A percentile compares a stretch with the other conserved stretches of the same genome.
phyloP scores from a whole-genome alignment of 768 basidiomycete genomes.

The Cystobasidium ongulense region DNA sequence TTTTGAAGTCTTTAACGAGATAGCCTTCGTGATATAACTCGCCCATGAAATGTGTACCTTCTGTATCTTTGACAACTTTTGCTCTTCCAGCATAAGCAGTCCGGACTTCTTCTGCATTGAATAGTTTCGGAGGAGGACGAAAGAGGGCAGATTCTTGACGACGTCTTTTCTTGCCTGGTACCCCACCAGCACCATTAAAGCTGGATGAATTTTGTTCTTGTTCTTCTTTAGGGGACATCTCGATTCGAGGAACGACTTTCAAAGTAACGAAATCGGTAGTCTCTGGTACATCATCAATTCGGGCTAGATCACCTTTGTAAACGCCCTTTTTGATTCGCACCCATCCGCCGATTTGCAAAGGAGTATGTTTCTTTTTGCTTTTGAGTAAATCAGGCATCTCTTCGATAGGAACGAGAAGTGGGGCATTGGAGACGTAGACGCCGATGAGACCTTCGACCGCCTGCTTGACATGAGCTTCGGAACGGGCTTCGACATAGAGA shows the following conservation, averaged over 20 bases:
- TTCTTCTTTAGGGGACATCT: conserved; percentile 82
- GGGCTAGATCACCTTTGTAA: conserved; percentile 88
- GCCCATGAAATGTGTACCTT: conserved; percentile 69
- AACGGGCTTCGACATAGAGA: conserved; percentile 92
- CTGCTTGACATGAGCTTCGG: conserved; percentile 70
- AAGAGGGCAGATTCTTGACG: conserved; percentile 49
- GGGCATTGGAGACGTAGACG: conserved; percentile 55
- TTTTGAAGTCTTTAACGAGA: conserved; percentile 88
- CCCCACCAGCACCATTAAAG: conserved; percentile 48
- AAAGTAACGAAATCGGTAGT: conserved; percentile 86
- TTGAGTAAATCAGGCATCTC: conserved; percentile 95
- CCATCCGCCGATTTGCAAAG: conserved; percentile 80
- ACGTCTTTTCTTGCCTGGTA: conserved; percentile 69
- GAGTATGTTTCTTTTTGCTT: conserved; percentile 87
- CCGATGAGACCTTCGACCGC: conserved; percentile 87
- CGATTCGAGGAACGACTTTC: conserved; percentile 94
- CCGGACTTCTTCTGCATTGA: conserved; percentile 84
- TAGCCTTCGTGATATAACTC: conserved; percentile 94
- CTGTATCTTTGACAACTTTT: conserved; percentile 55
- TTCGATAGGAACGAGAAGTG: conserved; percentile 77
- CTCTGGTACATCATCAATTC: conserved; percentile 87
- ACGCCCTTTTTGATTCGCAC: conserved; percentile 89
- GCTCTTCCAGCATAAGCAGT: conserved; percentile 73
- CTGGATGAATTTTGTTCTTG: conserved; percentile 30
- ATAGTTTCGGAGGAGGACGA: conserved; percentile 81